These are phyloP conservation scores for Trichothecium sympodiale DNA, from an alignment of 2,329 filamentous ascomycete species.

Conservation along the genomic window DNA sequence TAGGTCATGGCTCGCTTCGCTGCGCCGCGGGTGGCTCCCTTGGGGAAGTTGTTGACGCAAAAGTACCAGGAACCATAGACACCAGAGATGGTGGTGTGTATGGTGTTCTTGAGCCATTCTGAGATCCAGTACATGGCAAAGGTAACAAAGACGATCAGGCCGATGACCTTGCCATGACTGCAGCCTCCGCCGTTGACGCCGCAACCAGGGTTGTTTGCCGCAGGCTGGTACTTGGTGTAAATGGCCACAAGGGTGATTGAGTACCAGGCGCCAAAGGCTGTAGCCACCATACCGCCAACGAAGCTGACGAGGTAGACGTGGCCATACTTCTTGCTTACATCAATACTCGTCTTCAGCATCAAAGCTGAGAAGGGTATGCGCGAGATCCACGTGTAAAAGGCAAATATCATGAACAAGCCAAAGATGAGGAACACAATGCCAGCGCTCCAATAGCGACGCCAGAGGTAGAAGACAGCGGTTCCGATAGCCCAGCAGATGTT, in stretches of 20 bases:
- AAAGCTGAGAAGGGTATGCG: constrained; percentile 85
- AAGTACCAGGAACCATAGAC: constrained; percentile 96
- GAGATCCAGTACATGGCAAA: constrained; percentile 93
- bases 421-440: constrained; percentile 85
- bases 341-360: constrained; percentile 78
- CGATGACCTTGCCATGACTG: constrained; percentile 67
- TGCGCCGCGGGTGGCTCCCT: constrained; percentile 71
- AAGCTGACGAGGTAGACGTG: constrained; percentile 80
- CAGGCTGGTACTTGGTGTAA: constrained; percentile 73
- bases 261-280: constrained; percentile 75
- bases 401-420: constrained; percentile 60
- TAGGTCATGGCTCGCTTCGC: constrained; percentile 75
- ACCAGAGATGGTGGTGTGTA: constrained; percentile 78
- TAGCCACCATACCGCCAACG: constrained; percentile 67
- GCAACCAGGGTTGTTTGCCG: constrained; percentile 38
- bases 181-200: constrained; percentile 47
- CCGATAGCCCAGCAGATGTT: constrained; percentile 79
- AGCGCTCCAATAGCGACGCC: constrained; percentile 63
- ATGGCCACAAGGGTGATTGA: constrained; percentile 76
- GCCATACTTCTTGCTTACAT: constrained; percentile 72
- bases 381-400: constrained; percentile 80
- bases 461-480: constrained; percentile 79
- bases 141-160: constrained; percentile 74
- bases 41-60: constrained; percentile 57
- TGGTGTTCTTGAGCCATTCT: constrained; percentile 88